A percentile compares a stretch with the other conserved stretches of the same genome.
phyloP scores from a whole-genome alignment of 768 basidiomycete species.

The Rhodotorula babjevae region DNA sequence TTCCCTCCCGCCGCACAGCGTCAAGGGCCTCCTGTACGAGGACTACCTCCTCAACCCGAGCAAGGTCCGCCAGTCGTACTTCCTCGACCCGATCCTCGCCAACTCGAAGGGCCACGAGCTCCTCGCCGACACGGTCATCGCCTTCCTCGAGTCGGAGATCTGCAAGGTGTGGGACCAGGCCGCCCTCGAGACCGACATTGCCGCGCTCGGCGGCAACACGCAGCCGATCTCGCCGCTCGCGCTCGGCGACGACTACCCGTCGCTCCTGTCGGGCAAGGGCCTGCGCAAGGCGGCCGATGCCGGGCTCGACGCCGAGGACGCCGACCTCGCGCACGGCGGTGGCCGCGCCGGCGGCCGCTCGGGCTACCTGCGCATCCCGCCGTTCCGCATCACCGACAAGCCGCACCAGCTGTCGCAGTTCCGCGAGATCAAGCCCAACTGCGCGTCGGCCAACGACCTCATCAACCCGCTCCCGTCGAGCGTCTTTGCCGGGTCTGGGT shows the following conservation, averaged over 20 bases:
- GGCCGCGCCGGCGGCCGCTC: constrained; percentile 43
- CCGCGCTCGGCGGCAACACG: constrained; percentile 31
- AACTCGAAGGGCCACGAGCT: constrained; percentile 74
- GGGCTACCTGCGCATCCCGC: constrained; percentile 59
- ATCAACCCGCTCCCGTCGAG: constrained; percentile 95
- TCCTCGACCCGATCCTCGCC: constrained; percentile 75
- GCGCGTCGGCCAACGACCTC: constrained; percentile 93
- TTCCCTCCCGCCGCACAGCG: constrained; percentile 49
- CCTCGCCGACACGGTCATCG: constrained; percentile 81
- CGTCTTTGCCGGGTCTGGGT: constrained; percentile 88
- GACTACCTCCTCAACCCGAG: constrained; percentile 70
- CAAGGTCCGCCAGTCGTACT: constrained; percentile 63
- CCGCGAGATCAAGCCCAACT: constrained; percentile 83
- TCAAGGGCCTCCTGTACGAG: constrained; percentile 75
- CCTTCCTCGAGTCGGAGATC: constrained; percentile 84
- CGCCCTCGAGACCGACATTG: constrained; percentile 43
- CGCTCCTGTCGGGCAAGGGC: constrained; percentile 42
- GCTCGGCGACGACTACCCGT: constrained; percentile 39
- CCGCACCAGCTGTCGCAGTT: constrained; percentile 55
- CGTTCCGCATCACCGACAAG: constrained; percentile 60
- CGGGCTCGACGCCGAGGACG: constrained; percentile 40
- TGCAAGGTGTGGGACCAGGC: constrained; percentile 68
- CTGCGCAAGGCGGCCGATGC: constrained; percentile 42
- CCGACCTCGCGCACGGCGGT: constrained; percentile 24
- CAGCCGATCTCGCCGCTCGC: constrained; percentile 22